Percentiles rank a stretch among this genome's conserved stretches.
phyloP scores from a whole-genome alignment of 441 rosid genomes.

The Iberis amara region DNA sequence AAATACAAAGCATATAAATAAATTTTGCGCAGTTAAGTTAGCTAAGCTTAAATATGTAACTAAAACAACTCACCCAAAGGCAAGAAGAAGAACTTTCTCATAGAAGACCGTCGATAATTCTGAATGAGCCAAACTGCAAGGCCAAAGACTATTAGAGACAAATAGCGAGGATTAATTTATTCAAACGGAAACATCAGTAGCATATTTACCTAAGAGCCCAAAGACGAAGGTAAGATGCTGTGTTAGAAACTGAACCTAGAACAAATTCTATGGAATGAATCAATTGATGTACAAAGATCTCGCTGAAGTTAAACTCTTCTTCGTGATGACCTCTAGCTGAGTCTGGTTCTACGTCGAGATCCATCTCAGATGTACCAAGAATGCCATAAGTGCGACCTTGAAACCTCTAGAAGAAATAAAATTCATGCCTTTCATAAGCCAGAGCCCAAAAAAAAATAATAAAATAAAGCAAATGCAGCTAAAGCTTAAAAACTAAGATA shows the following conservation, averaged over 20 bases:
- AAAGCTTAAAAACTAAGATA: slow-evolving; percentile 29
- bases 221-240: slow-evolving; percentile 90
- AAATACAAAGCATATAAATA: no score
- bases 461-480: slow-evolving; percentile 2
- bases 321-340: slow-evolving; percentile 67
- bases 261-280: slow-evolving; percentile 97
- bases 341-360: slow-evolving; percentile 68
- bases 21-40: no score
- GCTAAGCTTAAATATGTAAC: no score
- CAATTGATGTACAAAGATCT: slow-evolving; percentile 85
- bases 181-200: no score
- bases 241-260: slow-evolving; percentile 93
- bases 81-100: slow-evolving; percentile 89
- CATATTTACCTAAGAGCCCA: slow-evolving; percentile 86
- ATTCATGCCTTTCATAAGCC: slow-evolving; percentile 19
- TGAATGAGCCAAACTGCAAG: slow-evolving; percentile 76
- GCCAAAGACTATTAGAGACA: no score
- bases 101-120: slow-evolving; percentile 87
- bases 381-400: slow-evolving; percentile 91
- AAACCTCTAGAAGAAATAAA: slow-evolving; percentile 53
- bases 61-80: slow-evolving; percentile 59
- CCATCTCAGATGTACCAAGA: slow-evolving; percentile 79
- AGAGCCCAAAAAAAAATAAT: background rate
- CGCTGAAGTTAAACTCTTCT: slow-evolving; percentile 91
- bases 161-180: no score